Evolutionary conservation across 2,329 filamentous ascomycete species (phyloP), one percentile per base, ranked within the genome.

Genomic region (Calonectria honghensis): DNA sequence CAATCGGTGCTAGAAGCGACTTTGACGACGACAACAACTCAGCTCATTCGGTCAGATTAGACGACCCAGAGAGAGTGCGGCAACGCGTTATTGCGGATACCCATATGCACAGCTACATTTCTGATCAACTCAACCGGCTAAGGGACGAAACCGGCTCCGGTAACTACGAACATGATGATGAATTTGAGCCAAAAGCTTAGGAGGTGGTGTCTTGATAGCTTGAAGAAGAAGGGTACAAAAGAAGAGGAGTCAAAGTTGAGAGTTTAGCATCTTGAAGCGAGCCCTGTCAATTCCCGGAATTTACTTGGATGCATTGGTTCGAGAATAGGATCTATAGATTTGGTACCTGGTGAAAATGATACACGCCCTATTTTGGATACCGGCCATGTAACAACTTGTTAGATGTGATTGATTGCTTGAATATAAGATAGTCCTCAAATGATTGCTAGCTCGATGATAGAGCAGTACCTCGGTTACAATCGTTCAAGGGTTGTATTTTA

Each of bases 1-100:
- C 95, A 63, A 96, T 98, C 72, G 94, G 95, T 45, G 92, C 92
- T 70, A 92, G 95, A 68, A 97, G 94, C 82, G 96, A 98, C 85
- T 98, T 94, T 82, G 90, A 89, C 18, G 85, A 85, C 27, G 85
- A 86, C 64, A 79, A 67, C 1, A 83, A 75, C 37, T 86, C 84
- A 11, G 82, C 79, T 45, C 83, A 83, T 68, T 83, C 81, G 6
- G 79, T 82, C n/a, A 79, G 81, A 50, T 79, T 81, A 6, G 84
- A 85, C 18, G 85, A 87, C 29, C 79, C 84, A 20, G 90, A 90
- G 48, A 85, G 87, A 63, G 79, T 86, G 68, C 86, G 86, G 72
- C 86, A 90, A 79, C 87, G 88, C 35, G 83, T 82, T 41, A 89
- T 92, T 81, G 91, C 92, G 0, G 90, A 95, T 80, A 88, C 90